A percentile compares a stretch with the other conserved stretches of the same genome.
These are phyloP conservation scores for Irpex lacteus DNA, from an alignment of 1,284 basidiomycete species.

Conservation along the genomic window DNA sequence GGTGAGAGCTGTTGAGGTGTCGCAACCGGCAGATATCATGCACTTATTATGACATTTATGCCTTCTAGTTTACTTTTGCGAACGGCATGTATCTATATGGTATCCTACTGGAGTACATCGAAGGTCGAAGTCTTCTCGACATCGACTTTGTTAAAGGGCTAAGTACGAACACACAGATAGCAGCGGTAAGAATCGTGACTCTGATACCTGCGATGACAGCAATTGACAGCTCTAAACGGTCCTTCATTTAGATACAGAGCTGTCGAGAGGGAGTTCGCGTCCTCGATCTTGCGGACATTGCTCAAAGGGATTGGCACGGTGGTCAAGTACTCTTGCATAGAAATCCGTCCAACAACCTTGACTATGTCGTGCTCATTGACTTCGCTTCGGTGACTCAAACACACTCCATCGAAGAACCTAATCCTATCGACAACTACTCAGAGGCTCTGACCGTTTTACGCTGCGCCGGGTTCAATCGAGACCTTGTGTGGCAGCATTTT, in stretches of 20 bases:
- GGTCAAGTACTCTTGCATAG: conserved; percentile 4
- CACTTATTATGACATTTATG: not conserved
- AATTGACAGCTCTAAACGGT: not conserved
- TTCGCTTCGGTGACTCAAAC: conserved; percentile 5
- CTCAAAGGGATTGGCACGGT: conserved; percentile 5
- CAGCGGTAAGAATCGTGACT: not conserved
- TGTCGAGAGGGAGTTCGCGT: conserved; percentile 6
- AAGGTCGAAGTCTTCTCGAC: not conserved
- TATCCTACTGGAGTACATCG: conserved; percentile 5
- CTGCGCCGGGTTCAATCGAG: not conserved
- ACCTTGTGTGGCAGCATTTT: conserved; percentile 7
- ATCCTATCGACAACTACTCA: conserved; percentile 3
- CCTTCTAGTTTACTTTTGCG: conserved; percentile 1
- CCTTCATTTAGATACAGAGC: conserved; percentile 5
- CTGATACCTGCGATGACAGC: not conserved
- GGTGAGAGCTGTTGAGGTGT: not conserved
- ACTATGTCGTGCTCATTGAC: conserved; percentile 5
- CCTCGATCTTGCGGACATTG: conserved; percentile 5
- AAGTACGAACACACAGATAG: not conserved
- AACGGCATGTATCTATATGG: not conserved
- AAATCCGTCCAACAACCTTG: conserved; percentile 3
- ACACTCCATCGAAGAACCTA: not conserved
- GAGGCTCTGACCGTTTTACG: not conserved
- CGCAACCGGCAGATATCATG: not conserved
- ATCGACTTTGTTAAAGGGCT: not conserved